Base-by-base conservation (phyloP, 1,284 basidiomycete species). In the Amylostereum areolatum region DNA sequence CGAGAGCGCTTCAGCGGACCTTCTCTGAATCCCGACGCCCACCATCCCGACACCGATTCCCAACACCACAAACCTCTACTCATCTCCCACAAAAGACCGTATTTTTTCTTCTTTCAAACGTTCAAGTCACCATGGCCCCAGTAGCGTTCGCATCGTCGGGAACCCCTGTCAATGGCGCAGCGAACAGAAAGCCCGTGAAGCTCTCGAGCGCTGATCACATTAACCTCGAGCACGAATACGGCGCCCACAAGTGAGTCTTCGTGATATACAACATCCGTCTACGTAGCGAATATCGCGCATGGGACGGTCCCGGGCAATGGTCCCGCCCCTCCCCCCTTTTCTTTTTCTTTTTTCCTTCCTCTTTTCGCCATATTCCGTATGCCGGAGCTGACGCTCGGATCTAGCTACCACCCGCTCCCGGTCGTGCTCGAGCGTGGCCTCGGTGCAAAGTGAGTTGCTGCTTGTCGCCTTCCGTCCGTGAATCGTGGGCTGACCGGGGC, bases 401-500 rank as follows among this genome's bases (percentile, higher is more conserved):
- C 5, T 76, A 97, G 94, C 73, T 98, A 98, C 68, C 94, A 97
- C 66, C 95, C 96, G 0, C 75, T 99, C 8, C 95, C 95, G 29
- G 81, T 97, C 54, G 95, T 97, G 49, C 96, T 99, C 60, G 92
- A 97, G 60, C 81, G 82, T 48, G 96, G 87, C 25, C 78, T 81
- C 56, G 96, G 96, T 46, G 92, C 92, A 24, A 90, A 85, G 89
- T 91, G 75, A 78, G 80, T 62, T 28, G 51, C 66, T 71, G 70
- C 63, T 54, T 67, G 68, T 51, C 58, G 60, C 63, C 46, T 57
- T 30, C 32, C 28, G 29, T 35, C 45, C 32, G 47, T 50, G 40
- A 29, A 7, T 30, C 43, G 47, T 47, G 39, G 56, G 47, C 62
- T 56, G 43, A 51, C 51, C 49, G 53, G 56, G 48, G 55, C 54